These are phyloP conservation scores for Hypoxylon sp. DNA, from an alignment of 2,329 filamentous ascomycete species.

Conservation along the genomic window DNA sequence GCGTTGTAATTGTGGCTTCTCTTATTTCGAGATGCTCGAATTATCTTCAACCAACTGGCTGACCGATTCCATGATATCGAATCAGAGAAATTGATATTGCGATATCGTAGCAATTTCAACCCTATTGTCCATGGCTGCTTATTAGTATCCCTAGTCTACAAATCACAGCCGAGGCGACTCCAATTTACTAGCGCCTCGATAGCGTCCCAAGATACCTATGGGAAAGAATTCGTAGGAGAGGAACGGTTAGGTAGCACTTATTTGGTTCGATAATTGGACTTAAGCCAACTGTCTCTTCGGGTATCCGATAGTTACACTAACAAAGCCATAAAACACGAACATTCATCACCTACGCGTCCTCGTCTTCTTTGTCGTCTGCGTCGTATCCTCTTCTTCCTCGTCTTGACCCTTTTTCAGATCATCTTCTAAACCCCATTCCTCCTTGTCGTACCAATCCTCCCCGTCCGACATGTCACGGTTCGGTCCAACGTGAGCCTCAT, in stretches of 20 bases:
- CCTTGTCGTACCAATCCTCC: slow-evolving; percentile 90
- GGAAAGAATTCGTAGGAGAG: background rate
- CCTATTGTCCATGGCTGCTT: background rate
- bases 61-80: slow-evolving; percentile 6
- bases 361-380: slow-evolving; percentile 73
- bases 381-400: slow-evolving; percentile 82
- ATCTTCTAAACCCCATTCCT: slow-evolving; percentile 82
- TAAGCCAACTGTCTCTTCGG: slow-evolving; percentile 31
- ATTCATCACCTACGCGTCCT: slow-evolving; percentile 65
- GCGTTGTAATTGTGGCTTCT: slow-evolving; percentile 20
- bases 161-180: background rate
- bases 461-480: slow-evolving; percentile 86
- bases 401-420: slow-evolving; percentile 86
- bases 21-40: background rate
- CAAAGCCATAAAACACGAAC: slow-evolving; percentile 9
- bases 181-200: background rate
- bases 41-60: slow-evolving; percentile 12
- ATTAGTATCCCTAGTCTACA: background rate
- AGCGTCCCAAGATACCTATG: background rate
- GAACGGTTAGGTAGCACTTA: background rate
- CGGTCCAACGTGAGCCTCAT: slow-evolving; percentile 78
- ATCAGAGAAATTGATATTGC: background rate
- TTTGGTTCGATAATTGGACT: slow-evolving; percentile 19
- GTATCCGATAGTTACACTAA: slow-evolving; percentile 42
- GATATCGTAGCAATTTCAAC: slow-evolving; percentile 13